Evolutionary conservation across 2,329 filamentous ascomycete species (phyloP), one percentile per base, ranked within the genome.

Genomic region (Stromatinia cepivora): DNA sequence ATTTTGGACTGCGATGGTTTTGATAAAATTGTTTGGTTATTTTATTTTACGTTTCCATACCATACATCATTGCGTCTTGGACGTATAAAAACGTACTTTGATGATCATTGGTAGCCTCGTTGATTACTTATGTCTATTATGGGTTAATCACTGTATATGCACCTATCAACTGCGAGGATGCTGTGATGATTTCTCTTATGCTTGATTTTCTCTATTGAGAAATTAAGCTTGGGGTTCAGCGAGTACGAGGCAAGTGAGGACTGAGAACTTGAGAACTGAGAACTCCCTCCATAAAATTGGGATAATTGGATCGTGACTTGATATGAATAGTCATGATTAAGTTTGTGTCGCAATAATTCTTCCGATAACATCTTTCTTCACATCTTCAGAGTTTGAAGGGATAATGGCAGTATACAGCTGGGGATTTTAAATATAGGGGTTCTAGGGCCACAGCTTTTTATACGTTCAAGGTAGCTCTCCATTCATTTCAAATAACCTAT

Each of bases 61-160:
- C 25, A 36, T 13, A 58, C 50, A 36, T 61, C 57, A 39, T 48
- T 61, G 42, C 28, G 58, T 25, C 22, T 22, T 56, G 28, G 7
- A 42, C n/a, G 34, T 48, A n/a, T 6, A 45, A 17, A 28, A 1
- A 17, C 13, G 1, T 42, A 3, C 4, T 17, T 39, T n/a, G 45
- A 36, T 28, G 36, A 28, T 31, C 7, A 62, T 62, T 67, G 66
- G 56, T 62, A 67, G 66, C 66, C 66, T 67, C 56, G 34, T 67
- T 11, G 66, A 61, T 62, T 53, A 56, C 45, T 67, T 67, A 67
- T 61, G 45, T 67, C n/a, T 45, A 65, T 45, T 7, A n/a, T 53
- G 17, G 28, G 62, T 53, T 64, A 39, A 10, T 8, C 20, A 42
- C 22, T 15, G 22, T 15, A 46, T 53, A 64, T 65, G 48, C 50